A percentile compares a stretch with the other conserved stretches of the same genome.
These are phyloP conservation scores for Yamadazyma epiphylla DNA, from an alignment of 1,139 yeast species.

Conservation along the genomic window DNA sequence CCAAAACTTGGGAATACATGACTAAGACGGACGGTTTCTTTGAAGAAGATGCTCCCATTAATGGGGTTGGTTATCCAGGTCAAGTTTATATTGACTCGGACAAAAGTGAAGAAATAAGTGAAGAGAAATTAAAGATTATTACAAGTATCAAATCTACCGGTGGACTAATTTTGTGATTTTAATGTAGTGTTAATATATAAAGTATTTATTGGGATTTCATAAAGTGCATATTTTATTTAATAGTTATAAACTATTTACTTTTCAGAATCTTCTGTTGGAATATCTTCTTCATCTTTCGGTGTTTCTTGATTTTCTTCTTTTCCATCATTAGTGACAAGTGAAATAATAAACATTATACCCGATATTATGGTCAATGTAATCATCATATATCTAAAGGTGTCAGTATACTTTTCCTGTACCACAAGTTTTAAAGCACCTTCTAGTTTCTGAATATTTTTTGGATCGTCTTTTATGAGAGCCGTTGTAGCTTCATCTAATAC, in stretches of 20 bases:
- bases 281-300: slow-evolving; percentile 1
- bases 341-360: slow-evolving; percentile 11
- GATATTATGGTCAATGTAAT: slow-evolving; percentile 9
- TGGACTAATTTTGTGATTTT: slow-evolving; percentile 10
- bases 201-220: too few relatives aligned
- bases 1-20: slow-evolving; percentile 17
- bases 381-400: slow-evolving; percentile 8
- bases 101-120: slow-evolving; percentile 8
- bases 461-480: slow-evolving; percentile 4
- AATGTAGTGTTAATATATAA: too few relatives aligned
- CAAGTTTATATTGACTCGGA: slow-evolving; percentile 7
- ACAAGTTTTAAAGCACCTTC: neutral
- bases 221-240: too few relatives aligned
- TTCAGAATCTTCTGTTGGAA: too few relatives aligned
- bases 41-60: slow-evolving; percentile 13
- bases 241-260: too few relatives aligned
- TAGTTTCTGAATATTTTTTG: slow-evolving; percentile 1
- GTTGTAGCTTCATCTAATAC: slow-evolving; percentile 1
- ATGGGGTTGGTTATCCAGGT: slow-evolving; percentile 14
- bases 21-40: slow-evolving; percentile 15
- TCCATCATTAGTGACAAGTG: slow-evolving; percentile 9
- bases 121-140: slow-evolving; percentile 13
- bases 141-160: slow-evolving; percentile 14
- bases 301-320: slow-evolving; percentile 4
- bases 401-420: slow-evolving; percentile 4